These are phyloP conservation scores for Pichia deserticola DNA, from an alignment of 805 yeast genomes.

Conservation along the genomic window DNA sequence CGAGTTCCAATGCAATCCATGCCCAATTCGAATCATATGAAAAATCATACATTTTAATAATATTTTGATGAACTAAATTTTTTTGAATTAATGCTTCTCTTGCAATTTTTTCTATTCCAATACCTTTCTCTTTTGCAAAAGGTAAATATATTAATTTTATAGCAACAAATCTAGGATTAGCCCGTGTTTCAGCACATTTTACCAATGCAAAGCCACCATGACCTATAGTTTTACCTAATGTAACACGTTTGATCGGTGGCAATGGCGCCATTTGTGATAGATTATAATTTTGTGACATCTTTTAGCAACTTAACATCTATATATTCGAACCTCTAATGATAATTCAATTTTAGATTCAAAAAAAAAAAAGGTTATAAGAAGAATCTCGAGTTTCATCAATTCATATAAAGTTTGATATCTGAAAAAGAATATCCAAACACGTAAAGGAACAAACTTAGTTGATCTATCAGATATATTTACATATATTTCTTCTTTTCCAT, in stretches of 20 bases:
- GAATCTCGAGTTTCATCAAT: too few species aligned
- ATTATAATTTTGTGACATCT: constrained; percentile 23
- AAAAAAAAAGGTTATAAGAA: not conserved
- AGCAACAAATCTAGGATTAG: constrained; percentile 33
- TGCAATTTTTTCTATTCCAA: constrained; percentile 31
- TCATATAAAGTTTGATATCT: too few species aligned
- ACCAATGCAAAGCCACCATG: constrained; percentile 66
- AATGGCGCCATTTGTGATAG: constrained; percentile 41
- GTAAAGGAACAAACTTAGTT: too few species aligned
- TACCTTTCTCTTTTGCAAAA: constrained; percentile 26
- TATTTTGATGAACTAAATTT: constrained; percentile 51
- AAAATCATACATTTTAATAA: constrained; percentile 46
- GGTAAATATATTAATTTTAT: constrained; percentile 46
- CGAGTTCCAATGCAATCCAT: constrained; percentile 62
- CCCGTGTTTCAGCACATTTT: constrained; percentile 35
- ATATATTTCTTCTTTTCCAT: too few species aligned
- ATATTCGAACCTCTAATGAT: too few species aligned
- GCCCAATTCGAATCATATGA: constrained; percentile 50
- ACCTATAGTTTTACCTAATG: constrained; percentile 48
- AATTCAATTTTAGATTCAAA: not conserved
- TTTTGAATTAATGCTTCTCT: constrained; percentile 55
- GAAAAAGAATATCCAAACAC: too few species aligned
- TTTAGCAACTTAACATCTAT: too few species aligned
- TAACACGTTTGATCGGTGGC: constrained; percentile 41
- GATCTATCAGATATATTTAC: too few species aligned